Percentiles rank a stretch among this genome's conserved stretches.
phyloP scores from a whole-genome alignment of 176 grass and related monocot species.

The Urochloa ruziziensis region DNA sequence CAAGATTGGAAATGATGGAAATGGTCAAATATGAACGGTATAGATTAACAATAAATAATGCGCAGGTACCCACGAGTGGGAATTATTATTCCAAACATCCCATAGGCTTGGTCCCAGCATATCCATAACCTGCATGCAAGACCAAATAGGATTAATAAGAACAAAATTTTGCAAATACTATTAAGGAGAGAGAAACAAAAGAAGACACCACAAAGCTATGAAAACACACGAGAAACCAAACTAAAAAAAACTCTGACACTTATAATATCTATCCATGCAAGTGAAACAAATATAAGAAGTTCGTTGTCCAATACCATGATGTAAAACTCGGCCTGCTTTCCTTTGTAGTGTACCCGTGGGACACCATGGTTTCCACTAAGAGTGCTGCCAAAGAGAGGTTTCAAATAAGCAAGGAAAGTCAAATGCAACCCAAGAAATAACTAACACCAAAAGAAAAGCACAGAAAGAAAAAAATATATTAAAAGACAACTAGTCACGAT shows the following conservation, averaged over 20 bases:
- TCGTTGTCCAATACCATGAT: constrained; percentile 54
- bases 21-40: background rate
- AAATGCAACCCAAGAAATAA: constrained; percentile 7
- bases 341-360: constrained; percentile 93
- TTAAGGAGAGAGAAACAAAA: constrained; percentile 4
- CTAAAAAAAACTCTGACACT: background rate
- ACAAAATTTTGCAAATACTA: background rate
- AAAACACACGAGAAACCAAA: constrained; percentile 11
- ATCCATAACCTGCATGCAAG: constrained; percentile 74
- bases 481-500: background rate
- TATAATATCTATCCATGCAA: background rate
- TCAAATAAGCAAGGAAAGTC: constrained; percentile 17
- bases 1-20: background rate
- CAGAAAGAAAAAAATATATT: background rate
- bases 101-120: constrained; percentile 94
- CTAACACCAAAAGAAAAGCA: constrained; percentile 7
- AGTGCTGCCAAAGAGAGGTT: constrained; percentile 56
- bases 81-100: constrained; percentile 98
- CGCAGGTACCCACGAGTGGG: constrained; percentile 61
- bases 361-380: constrained; percentile 94
- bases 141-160: background rate
- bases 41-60: constrained; percentile 20
- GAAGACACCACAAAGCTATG: background rate
- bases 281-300: background rate
- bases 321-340: constrained; percentile 77